These are phyloP conservation scores for Stemphylium lycopersici DNA, from an alignment of 2,329 filamentous ascomycete genomes.

Conservation along the genomic window DNA sequence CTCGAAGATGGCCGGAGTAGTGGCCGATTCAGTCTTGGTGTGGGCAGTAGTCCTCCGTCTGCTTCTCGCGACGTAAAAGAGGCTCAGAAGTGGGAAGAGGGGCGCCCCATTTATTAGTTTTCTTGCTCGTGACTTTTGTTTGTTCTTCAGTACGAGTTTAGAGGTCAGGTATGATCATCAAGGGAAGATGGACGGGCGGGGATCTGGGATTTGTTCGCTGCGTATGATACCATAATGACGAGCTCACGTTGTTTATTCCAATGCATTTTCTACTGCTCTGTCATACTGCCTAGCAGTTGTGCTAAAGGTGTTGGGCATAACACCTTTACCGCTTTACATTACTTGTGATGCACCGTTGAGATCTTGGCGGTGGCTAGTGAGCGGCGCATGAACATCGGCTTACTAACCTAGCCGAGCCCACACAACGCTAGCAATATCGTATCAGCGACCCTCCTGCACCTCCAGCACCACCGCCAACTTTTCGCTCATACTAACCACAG, in stretches of 20 bases:
- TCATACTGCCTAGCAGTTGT: no score
- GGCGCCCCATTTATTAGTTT: constrained; percentile 54
- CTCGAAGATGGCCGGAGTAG: constrained; percentile 50
- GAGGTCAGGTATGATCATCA: neutral
- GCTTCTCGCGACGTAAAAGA: constrained; percentile 41
- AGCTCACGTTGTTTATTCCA: neutral
- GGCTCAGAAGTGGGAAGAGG: constrained; percentile 54
- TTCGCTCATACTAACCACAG: constrained; percentile 45
- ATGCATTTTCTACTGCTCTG: neutral
- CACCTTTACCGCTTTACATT: no score
- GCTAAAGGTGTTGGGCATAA: no score
- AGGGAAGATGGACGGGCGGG: neutral
- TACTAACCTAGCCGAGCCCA: constrained; percentile 43
- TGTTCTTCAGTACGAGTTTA: constrained; percentile 1
- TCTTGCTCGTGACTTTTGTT: constrained; percentile 1
- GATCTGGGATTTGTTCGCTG: constrained; percentile 14
- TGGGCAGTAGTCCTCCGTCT: constrained; percentile 38
- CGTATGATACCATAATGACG: constrained; percentile 39
- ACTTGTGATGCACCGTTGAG: neutral
- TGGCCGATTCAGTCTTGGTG: constrained; percentile 41
- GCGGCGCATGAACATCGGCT: constrained; percentile 18
- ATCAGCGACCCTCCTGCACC: constrained; percentile 24
- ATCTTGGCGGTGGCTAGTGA: constrained; percentile 22
- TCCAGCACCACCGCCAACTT: constrained; percentile 44
- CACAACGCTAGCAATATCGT: constrained; percentile 38